Conservation (phyloP, 2,329 filamentous ascomycete species). For the Fusarium sp. region DNA sequence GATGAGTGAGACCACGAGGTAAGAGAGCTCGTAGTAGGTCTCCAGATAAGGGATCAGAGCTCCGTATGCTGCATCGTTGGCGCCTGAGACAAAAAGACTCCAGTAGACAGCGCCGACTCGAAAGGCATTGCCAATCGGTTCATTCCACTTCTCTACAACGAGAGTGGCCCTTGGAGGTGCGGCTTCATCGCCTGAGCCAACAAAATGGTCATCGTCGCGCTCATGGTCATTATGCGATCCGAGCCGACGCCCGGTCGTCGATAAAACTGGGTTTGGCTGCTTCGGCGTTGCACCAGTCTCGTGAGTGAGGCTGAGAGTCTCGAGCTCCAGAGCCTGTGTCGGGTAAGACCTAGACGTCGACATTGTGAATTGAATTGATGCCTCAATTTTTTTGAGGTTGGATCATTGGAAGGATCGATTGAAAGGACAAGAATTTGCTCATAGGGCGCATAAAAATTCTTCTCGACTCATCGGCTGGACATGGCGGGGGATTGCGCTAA, state of each 20-base stretch:
- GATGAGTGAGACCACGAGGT: conserved; percentile 71
- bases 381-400: neutral
- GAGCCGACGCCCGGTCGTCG: conserved; percentile 12
- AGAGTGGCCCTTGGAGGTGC: neutral
- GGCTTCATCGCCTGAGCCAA: neutral
- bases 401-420: neutral
- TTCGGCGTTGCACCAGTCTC: neutral
- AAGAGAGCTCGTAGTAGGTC: conserved; percentile 70
- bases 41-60: conserved; percentile 41
- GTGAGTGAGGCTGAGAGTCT: neutral
- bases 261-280: conserved; percentile 13
- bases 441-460: neutral
- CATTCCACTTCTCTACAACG: conserved; percentile 34
- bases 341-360: conserved; percentile 6
- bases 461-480: conserved; percentile 11
- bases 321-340: conserved; percentile 16
- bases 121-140: conserved; percentile 53
- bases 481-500: conserved; percentile 11
- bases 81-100: conserved; percentile 68
- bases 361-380: neutral
- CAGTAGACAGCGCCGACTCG: conserved; percentile 66
- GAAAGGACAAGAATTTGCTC: neutral
- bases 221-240: neutral
- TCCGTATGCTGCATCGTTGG: conserved; percentile 67
- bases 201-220: neutral